phyloP scores from a whole-genome alignment of 306 rosid species.

The Fagus crenata region DNA sequence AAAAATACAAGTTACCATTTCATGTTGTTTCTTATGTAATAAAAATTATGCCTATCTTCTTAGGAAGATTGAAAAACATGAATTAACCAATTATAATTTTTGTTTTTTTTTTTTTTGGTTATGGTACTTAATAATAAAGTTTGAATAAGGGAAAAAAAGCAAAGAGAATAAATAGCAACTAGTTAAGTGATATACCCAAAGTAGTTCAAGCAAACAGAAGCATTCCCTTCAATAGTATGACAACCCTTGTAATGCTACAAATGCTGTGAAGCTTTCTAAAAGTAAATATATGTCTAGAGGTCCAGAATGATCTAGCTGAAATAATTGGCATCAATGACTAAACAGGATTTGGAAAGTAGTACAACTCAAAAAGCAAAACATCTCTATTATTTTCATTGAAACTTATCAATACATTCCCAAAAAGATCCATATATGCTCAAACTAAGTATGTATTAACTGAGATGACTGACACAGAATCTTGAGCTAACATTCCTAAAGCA shows the following conservation, averaged over 20 bases:
- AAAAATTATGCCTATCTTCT: no score
- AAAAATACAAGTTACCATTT: no score
- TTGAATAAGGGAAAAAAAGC: no score
- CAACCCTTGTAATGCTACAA: neutral
- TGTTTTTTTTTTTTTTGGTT: no score
- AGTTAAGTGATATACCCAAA: neutral
- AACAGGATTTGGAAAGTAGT: neutral
- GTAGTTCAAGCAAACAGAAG: neutral
- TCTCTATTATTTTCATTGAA: neutral
- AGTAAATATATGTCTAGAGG: neutral
- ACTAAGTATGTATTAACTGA: neutral
- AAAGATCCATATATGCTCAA: neutral
- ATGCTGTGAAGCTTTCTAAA: neutral
- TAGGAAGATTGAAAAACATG: no score
- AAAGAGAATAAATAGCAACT: no score
- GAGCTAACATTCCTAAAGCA: no score
- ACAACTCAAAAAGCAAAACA: neutral
- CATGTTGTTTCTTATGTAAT: no score
- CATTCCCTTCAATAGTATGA: neutral
- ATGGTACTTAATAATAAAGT: no score
- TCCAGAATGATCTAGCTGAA: neutral
- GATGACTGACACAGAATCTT: no score
- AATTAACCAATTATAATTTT: no score
- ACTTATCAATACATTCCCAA: neutral
- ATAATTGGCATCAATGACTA: no score